Percentiles rank a stretch among this genome's conserved stretches.
These are phyloP conservation scores for Jacaranda mimosifolia DNA, from an alignment of 257 asterid genomes.

Conservation along the genomic window DNA sequence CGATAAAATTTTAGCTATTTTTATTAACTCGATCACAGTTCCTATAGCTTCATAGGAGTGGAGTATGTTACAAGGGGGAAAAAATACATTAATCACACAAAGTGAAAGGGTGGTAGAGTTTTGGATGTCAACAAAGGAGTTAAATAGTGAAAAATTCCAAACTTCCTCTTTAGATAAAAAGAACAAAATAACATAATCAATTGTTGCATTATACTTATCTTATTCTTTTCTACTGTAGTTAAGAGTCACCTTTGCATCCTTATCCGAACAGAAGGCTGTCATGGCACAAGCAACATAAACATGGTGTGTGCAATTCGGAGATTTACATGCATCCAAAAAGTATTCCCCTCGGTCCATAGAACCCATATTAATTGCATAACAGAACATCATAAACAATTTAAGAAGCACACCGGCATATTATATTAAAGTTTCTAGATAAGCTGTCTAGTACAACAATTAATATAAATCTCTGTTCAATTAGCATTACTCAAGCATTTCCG, in stretches of 20 bases:
- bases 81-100: not conserved
- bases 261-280: slow-evolving; percentile 99
- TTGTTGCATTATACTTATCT: not conserved
- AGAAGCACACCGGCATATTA: slow-evolving; percentile 9
- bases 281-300: slow-evolving; percentile 95
- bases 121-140: not conserved
- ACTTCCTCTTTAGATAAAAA: no score
- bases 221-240: slow-evolving; percentile 2
- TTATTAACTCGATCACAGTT: no score
- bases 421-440: slow-evolving; percentile 14
- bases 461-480: not conserved
- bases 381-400: slow-evolving; percentile 25
- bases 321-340: slow-evolving; percentile 92
- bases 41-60: no score
- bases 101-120: not conserved
- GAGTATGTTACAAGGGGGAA: not conserved
- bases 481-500: no score
- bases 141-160: slow-evolving; percentile 6
- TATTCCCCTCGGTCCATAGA: no score
- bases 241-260: slow-evolving; percentile 82
- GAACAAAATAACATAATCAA: slow-evolving; percentile 4
- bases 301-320: slow-evolving; percentile 96
- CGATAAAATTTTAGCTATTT: no score
- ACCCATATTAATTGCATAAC: slow-evolving; percentile 78
- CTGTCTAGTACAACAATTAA: no score